Evolutionary conservation across 805 yeast species (phyloP).

Genomic region (Starmerella stellata): DNA sequence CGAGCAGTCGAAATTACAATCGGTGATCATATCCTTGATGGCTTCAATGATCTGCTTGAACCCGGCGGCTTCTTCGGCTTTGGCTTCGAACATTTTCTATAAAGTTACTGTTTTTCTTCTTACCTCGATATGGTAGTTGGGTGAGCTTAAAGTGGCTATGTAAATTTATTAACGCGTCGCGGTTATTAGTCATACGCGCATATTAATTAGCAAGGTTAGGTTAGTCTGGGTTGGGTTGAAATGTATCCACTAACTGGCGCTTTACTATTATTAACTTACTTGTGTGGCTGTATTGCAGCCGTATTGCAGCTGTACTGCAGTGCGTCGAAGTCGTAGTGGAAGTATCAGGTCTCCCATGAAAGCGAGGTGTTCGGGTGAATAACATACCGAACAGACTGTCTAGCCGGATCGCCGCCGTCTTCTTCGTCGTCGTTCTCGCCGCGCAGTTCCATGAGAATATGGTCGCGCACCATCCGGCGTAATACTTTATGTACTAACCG

Average conservation of each 20-base stretch:
- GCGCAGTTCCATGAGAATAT: constrained; percentile 54
- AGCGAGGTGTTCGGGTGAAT: constrained; percentile 22
- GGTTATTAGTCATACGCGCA: too few species aligned
- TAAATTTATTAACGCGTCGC: too few species aligned
- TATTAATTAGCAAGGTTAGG: too few species aligned
- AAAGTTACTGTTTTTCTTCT: background rate
- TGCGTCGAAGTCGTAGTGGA: too few species aligned
- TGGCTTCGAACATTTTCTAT: constrained; percentile 88
- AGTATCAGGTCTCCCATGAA: constrained; percentile 5
- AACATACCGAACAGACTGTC: constrained; percentile 18
- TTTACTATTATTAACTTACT: too few species aligned
- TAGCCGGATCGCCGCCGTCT: constrained; percentile 16
- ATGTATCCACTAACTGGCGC: too few species aligned
- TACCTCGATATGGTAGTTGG: too few species aligned
- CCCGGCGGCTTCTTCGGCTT: constrained; percentile 79
- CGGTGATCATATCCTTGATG: constrained; percentile 80
- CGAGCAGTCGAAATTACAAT: constrained; percentile 94
- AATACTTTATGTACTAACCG: constrained; percentile 61
- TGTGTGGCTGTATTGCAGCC: too few species aligned
- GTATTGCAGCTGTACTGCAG: too few species aligned
- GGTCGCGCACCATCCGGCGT: constrained; percentile 65
- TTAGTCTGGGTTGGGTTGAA: too few species aligned
- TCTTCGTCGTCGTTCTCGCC: constrained; percentile 27
- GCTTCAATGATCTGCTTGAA: constrained; percentile 88
- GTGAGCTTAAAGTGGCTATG: too few species aligned